A percentile compares a stretch with the other conserved stretches of the same genome.
Conservation (phyloP, 805 yeast species). For the Yamadazyma insecticola region DNA sequence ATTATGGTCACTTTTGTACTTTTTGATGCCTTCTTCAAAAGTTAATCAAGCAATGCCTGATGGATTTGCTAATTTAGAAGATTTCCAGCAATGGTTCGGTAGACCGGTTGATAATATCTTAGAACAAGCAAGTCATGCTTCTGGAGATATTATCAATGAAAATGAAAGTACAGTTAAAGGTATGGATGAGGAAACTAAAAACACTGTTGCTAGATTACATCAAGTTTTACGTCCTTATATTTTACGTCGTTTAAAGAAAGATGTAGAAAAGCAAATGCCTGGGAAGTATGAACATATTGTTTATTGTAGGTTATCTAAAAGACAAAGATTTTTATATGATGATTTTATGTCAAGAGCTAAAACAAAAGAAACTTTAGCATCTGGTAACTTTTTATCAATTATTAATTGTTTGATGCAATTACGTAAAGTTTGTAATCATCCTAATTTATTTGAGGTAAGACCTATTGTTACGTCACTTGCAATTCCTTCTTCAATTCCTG, state of each 20-base stretch:
- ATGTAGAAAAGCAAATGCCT: conserved; percentile 99
- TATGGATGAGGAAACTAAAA: conserved; percentile 72
- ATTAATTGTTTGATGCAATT: conserved; percentile 97
- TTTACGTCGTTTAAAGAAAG: conserved; percentile 86
- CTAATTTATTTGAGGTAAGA: conserved; percentile 92
- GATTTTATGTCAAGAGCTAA: conserved; percentile 97
- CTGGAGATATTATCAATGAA: conserved; percentile 43
- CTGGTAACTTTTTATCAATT: conserved; percentile 91
- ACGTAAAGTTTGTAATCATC: conserved; percentile 94
- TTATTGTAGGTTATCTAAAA: conserved; percentile 84
- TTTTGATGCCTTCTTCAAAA: conserved; percentile 89
- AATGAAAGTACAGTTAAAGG: conserved; percentile 29
- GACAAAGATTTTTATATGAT: conserved; percentile 89
- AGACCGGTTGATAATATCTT: conserved; percentile 90
- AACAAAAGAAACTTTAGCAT: conserved; percentile 86
- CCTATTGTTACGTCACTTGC: conserved; percentile 91
- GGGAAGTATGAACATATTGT: conserved; percentile 94
- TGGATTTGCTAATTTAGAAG: conserved; percentile 94
- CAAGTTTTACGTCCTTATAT: conserved; percentile 91
- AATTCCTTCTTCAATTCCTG: conserved; percentile 57
- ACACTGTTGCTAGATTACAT: conserved; percentile 84
- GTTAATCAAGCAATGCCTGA: conserved; percentile 75
- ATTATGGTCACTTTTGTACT: conserved; percentile 91
- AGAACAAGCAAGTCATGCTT: conserved; percentile 55
- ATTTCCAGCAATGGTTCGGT: conserved; percentile 99